phyloP scores from a whole-genome alignment of 2,329 filamentous ascomycete genomes.

The Curvularia hawaiiensis region DNA sequence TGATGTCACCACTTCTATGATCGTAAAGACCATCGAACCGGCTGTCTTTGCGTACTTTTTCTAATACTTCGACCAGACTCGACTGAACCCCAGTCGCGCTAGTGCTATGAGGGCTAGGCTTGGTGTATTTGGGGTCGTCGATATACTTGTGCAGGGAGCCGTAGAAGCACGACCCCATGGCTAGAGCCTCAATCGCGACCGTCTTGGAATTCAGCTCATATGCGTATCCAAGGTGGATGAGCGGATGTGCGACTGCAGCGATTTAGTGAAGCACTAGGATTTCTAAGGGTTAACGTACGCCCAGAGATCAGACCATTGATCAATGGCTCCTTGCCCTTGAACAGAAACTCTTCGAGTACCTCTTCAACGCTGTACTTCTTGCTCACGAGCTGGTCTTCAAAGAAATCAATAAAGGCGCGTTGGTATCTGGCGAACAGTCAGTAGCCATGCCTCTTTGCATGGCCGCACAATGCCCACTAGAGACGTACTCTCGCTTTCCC shows the following conservation, averaged over 20 bases:
- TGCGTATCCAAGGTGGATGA: slow-evolving; percentile 96
- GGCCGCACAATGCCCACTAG: background rate
- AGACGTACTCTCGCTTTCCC: slow-evolving; percentile 68
- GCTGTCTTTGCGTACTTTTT: slow-evolving; percentile 70
- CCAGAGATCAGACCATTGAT: slow-evolving; percentile 81
- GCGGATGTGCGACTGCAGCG: slow-evolving; percentile 75
- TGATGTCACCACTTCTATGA: slow-evolving; percentile 67
- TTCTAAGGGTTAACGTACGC: slow-evolving; percentile 59
- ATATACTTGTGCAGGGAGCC: slow-evolving; percentile 63
- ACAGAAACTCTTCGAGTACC: slow-evolving; percentile 77
- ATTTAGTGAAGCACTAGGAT: slow-evolving; percentile 15
- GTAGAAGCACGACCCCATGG: slow-evolving; percentile 67
- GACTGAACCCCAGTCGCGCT: slow-evolving; percentile 48
- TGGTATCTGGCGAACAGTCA: slow-evolving; percentile 66
- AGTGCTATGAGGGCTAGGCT: slow-evolving; percentile 59
- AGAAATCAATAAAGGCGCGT: slow-evolving; percentile 91
- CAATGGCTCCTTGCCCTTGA: slow-evolving; percentile 74
- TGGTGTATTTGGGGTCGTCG: slow-evolving; percentile 75
- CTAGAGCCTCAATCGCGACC: slow-evolving; percentile 85
- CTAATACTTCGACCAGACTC: slow-evolving; percentile 72
- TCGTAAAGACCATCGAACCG: slow-evolving; percentile 71
- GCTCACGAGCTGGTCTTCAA: slow-evolving; percentile 84
- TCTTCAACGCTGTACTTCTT: slow-evolving; percentile 84
- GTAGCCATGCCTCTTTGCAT: background rate
- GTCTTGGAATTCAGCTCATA: slow-evolving; percentile 87